A percentile compares a stretch with the other conserved stretches of the same genome.
These are phyloP conservation scores for Zancudomyces culisetae DNA, from an alignment of 371 early-diverging fungal species.

Conservation along the genomic window DNA sequence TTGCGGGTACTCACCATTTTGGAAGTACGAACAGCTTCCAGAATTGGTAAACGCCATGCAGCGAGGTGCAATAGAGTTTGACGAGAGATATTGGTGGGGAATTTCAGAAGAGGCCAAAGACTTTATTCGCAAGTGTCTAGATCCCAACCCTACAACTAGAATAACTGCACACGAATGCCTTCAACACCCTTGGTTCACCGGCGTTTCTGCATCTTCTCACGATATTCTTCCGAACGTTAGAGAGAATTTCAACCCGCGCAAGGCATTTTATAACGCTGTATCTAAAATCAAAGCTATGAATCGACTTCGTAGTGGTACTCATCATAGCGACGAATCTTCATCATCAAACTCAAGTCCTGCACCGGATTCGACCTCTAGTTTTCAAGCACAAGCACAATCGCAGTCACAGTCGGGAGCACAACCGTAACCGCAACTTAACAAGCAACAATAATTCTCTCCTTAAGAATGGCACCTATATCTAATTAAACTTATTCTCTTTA, in stretches of 20 bases:
- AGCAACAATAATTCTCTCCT: too few relatives aligned
- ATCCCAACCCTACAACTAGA: slow-evolving; percentile 50
- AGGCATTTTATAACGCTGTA: slow-evolving; percentile 51
- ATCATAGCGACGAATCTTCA: too few relatives aligned
- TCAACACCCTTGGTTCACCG: slow-evolving; percentile 67
- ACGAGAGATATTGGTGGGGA: slow-evolving; percentile 58
- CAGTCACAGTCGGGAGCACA: too few relatives aligned
- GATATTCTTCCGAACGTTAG: slow-evolving; percentile 55
- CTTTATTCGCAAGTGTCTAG: slow-evolving; percentile 61
- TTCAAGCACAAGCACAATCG: too few relatives aligned
- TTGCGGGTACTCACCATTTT: slow-evolving; percentile 80
- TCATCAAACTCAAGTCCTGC: too few relatives aligned
- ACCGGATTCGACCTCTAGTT: too few relatives aligned
- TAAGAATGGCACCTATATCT: too few relatives aligned
- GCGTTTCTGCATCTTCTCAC: slow-evolving; percentile 22
- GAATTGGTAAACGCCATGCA: slow-evolving; percentile 41
- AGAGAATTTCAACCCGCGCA: slow-evolving; percentile 63
- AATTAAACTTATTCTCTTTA: too few relatives aligned
- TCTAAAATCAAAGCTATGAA: slow-evolving; percentile 30
- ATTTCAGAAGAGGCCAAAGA: slow-evolving; percentile 64
- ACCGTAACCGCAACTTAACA: too few relatives aligned
- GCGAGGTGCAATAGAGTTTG: slow-evolving; percentile 45
- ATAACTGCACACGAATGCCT: slow-evolving; percentile 65
- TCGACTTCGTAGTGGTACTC: too few relatives aligned
- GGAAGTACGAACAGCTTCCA: slow-evolving; percentile 35